Evolutionary conservation across 2,329 filamentous ascomycete genomes (phyloP), one percentile per base, ranked within the genome.

Genomic region (Eutypella sp.): DNA sequence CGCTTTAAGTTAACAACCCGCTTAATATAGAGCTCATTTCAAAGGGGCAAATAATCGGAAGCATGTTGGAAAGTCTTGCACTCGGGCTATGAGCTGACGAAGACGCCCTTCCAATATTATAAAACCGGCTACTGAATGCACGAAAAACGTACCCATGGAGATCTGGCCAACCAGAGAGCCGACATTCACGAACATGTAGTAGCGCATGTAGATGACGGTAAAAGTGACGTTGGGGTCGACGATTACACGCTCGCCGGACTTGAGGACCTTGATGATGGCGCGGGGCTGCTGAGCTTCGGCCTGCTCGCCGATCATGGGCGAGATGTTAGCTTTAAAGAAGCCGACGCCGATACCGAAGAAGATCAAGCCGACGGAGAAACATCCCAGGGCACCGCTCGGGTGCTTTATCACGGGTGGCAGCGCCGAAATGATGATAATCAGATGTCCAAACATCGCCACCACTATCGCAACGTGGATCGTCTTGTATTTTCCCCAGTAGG

Each of bases 141-240:
- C n/a, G 31, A 22, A 20, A 22, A 15, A 39, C 36, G 11, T 8
- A 39, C 36, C 36, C 79, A 85, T 89, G 57, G 70, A 71, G 47
- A 85, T 74, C 63, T 83, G 81, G 38, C 75, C 80, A 39, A 73
- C 53, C 38, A 84, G 68, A 22, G 82, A 78, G 25, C 85, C 85
- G 13, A 85, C 61, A 59, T 87, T 87, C 68, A 87, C 84, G 58
- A 83, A 76, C 46, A 86, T 71, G 65, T 88, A 89, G 63, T 87
- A 88, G 64, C 76, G 76, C 55, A 79, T 72, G 60, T 79, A 83
- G 53, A 84, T 78, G 39, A 79, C 72, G 5, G 72, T 71, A 18
- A 78, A 65, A 2, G 81, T 85, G 34, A 78, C 67, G 33, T 73
- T 71, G 0, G 79, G 80, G 49, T 84, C 81, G 5, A 81, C 68